A percentile compares a stretch with the other conserved stretches of the same genome.
phyloP scores from a whole-genome alignment of 805 yeast species.

The Barnettozyma populi region DNA sequence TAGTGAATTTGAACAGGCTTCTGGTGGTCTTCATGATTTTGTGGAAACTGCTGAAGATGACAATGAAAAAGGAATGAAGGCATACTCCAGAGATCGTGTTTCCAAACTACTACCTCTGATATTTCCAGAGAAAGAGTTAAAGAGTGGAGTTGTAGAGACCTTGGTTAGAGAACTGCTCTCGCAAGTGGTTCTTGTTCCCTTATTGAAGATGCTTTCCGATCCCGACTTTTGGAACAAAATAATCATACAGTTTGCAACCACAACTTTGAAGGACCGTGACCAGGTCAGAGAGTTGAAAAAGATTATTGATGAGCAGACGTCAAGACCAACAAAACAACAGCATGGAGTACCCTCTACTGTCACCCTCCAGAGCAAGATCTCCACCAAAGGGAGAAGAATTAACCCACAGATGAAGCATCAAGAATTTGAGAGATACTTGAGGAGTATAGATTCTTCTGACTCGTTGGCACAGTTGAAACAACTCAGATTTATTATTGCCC shows the following conservation, averaged over 20 bases:
- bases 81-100: conserved; percentile 42
- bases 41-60: conserved; percentile 35
- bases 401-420: conserved; percentile 35
- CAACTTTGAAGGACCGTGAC: conserved; percentile 62
- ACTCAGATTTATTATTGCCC: conserved; percentile 39
- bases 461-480: conserved; percentile 43
- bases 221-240: conserved; percentile 73
- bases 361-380: conserved; percentile 3
- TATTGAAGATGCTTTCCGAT: conserved; percentile 48
- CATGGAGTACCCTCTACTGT: not conserved
- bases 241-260: conserved; percentile 54
- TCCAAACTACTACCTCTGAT: conserved; percentile 43
- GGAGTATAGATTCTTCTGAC: conserved; percentile 28
- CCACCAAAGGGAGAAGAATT: conserved; percentile 25
- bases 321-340: not conserved
- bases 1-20: conserved; percentile 28
- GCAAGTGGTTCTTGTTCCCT: conserved; percentile 49
- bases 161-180: conserved; percentile 62
- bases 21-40: conserved; percentile 54
- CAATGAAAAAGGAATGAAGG: conserved; percentile 38
- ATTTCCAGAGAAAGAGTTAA: conserved; percentile 37
- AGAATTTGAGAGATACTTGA: conserved; percentile 36
- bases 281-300: conserved; percentile 69
- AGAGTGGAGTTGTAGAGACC: conserved; percentile 42
- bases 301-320: conserved; percentile 57